Evolutionary conservation across 2,329 filamentous ascomycete genomes (phyloP), one percentile per base, ranked within the genome.

Genomic region (Dactylellina haptotyla): DNA sequence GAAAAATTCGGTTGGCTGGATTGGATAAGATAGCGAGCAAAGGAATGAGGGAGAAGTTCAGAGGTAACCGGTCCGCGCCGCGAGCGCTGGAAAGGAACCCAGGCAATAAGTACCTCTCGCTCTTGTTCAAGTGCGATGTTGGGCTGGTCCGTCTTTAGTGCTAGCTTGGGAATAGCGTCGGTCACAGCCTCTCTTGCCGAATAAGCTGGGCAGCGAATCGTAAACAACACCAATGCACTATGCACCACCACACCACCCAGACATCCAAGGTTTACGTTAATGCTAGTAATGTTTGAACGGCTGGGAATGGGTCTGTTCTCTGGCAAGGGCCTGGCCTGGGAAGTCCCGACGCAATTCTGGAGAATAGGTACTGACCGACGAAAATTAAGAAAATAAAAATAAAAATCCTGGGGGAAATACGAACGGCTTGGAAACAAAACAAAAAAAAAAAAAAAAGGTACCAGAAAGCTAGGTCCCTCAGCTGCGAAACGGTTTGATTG

Each of bases 131-230:
- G 25, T 18, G 48, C 51, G 61, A 73, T 73, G 61, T 56, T 73
- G 69, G 69, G 69, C 61, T 73, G 61, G 69, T 54, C 50, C 58
- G 41, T 69, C 64, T 69, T 61, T 4, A 50, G 59, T 51, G 30
- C 69, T 73, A 59, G 61, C 69, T 62, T 72, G 59, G 67, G 67
- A 59, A 72, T 72, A 72, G 67, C 67, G 67, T 73, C 69, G 69
- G 69, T 54, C 69, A 73, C 69, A 73, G 69, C 69, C 69, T 66
- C 69, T 73, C 69, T 73, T 73, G 69, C 69, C 69, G 69, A 73
- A 65, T 53, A 62, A 69, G 64, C 64, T 69, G 64, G 64, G 64
- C 62, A 57, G 54, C 64, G 53, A 46, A 67, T 50, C 48, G 63
- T 69, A 61, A 50, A 53, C 56, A 61, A 54, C 56, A 69, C 63